Base-by-base conservation (phyloP, 139 green algal genomes). In the Chlamydomonas schloesseri region DNA sequence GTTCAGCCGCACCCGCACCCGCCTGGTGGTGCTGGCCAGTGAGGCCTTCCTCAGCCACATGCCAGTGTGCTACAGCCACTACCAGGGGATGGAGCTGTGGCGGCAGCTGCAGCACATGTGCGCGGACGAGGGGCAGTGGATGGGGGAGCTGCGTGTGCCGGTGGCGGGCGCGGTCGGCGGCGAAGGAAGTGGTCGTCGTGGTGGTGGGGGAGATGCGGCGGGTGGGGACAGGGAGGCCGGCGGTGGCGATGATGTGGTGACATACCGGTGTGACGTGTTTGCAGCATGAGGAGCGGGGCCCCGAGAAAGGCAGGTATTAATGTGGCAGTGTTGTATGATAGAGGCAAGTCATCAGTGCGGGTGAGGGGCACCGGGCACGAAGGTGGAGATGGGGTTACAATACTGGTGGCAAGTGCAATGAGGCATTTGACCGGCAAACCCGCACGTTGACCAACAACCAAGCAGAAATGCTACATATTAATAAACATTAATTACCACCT, bases 11-110 rank as follows among this genome's bases (percentile, higher is more conserved):
- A 31, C 72, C 6, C 82, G 73, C 18, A 20, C 2, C 8, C 82
- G 82, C 3, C 73, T 88, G 13, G 33, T 88, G 31, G 82, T 88
- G n/a, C 23, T 88, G 23, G 82, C 65, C 21, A 58, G 34, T 18
- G 33, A 42, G 0, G 21, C 58, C 2, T 68, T 88, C 36, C 82
- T 88, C 23, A 31, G 6, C 6, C 47, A 81, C 60, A 33, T 76
- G 20, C 82, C 82, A 0, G 1, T 14, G 11, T 4, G 21, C 2
- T 47, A 87, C 55, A 18, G 17, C 26, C 53, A 67, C 53, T 87
- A 80, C 81, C 14, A 2, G 5, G 69, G 55, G 2, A 34, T 87
- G 24, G 6, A 26, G 69, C 69, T 72, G 6, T 87, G 81, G 81
- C 34, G 81, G 18, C 81, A 64, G 81, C 81, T 87, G 55, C 28